Evolutionary conservation across 2,329 filamentous ascomycete genomes (phyloP).

Genomic region (Knoxdaviesia capensis): DNA sequence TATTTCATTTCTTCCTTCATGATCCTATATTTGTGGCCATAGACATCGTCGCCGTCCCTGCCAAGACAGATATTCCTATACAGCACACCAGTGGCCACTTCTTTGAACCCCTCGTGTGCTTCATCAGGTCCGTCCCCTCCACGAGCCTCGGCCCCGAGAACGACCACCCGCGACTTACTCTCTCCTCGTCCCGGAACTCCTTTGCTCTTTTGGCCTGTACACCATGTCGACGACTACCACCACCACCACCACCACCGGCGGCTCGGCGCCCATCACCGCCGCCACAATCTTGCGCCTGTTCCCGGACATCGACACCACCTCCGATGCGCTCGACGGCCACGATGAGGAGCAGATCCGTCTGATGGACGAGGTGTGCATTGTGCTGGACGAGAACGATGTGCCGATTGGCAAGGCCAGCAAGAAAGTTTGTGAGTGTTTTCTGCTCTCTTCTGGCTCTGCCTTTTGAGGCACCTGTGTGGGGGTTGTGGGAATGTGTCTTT

Average conservation of each 20-base stretch:
- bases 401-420: conserved; percentile 95
- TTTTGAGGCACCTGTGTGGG: background rate
- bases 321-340: conserved; percentile 67
- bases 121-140: too few relatives aligned
- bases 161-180: too few relatives aligned
- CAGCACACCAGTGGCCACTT: background rate
- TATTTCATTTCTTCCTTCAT: background rate
- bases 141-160: too few relatives aligned
- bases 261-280: conserved; percentile 51
- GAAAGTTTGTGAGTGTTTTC: conserved; percentile 63
- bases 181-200: too few relatives aligned
- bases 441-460: background rate
- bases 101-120: too few relatives aligned
- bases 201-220: conserved; percentile 1
- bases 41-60: too few relatives aligned
- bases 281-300: conserved; percentile 76
- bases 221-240: conserved; percentile 10
- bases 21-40: too few relatives aligned
- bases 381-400: conserved; percentile 75
- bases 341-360: conserved; percentile 94
- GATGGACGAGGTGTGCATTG: conserved; percentile 99
- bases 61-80: background rate
- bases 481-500: background rate
- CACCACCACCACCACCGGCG: conserved; percentile 20
- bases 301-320: conserved; percentile 57